Evolutionary conservation across 2,329 filamentous ascomycete genomes (phyloP), one percentile per base, ranked within the genome.

Genomic region (Colletotrichum limetticola): DNA sequence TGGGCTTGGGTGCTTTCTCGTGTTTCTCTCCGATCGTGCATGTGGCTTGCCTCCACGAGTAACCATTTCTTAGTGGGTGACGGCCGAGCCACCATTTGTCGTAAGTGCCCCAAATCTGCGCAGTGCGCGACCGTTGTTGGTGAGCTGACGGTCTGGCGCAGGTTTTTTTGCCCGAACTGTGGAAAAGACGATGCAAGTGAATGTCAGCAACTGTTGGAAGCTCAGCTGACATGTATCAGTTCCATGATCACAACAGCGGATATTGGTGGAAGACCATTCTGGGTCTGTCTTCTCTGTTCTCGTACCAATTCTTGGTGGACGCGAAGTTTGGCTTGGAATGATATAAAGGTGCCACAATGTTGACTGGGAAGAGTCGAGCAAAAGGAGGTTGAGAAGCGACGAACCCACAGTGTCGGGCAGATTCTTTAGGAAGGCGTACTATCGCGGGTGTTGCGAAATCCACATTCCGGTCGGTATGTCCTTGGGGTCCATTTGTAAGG

Each of bases 1-100:
- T 46, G 9, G 60, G 49, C 60, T 70, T 58, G 56, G 66, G 46
- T 26, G 53, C 26, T 49, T 65, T 58, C 24, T 53, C 37, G 70
- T 61, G 70, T 70, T 59, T 65, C 49, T 26, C 37, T 68, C 65
- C 22, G 65, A 46, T 58, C 19, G 60, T 72, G 71, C 46, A 62
- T 61, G 66, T 57, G 56, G 46, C 49, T 52, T 61, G 56, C 66
- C 28, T 52, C 46, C 70, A 30, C 42, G 49, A 70, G 12, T n/a
- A 35, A n/a, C 28, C 16, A 28, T 26, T 60, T 53, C 26, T 70
- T 12, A 61, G 70, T 65, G 66, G 70, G 59, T 70, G 70, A 60
- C 60, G 8, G 70, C 70, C 62, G 70, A 72, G 70, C 70, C 70
- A 72, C 70, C 60, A 37, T 56, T n/a, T 65, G 66, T 70, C 70